Base-by-base conservation (phyloP, 352 stramenopile genomes). In the Globisporangium heterothallicum region DNA sequence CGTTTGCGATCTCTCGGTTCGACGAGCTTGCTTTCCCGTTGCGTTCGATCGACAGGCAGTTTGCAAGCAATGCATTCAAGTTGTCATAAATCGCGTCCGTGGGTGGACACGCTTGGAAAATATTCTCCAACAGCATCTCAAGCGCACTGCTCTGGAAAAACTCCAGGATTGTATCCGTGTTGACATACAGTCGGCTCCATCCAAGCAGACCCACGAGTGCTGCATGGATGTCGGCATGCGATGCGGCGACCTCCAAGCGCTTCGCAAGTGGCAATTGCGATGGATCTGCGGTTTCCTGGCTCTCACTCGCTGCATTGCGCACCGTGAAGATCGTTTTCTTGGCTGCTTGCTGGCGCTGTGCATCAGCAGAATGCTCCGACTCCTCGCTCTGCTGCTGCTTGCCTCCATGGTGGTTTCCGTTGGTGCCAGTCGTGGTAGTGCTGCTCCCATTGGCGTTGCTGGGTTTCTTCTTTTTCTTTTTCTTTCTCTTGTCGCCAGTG, bases 131-230 rank as follows among this genome's bases (percentile, higher is more conserved):
- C 34, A 93, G 62, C 42, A 87, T 51, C 29, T 66, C 53, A 40
- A 93, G 66, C 26, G 82, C 78, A 16, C 76, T 51, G 56, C 77
- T 78, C 51, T 89, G 69, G 63, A 93, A 88, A 53, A 91, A 84
- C 22, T 59, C 53, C 36, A 82, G 55, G 47, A 88, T 78, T n/a
- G 77, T 78, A 12, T 87, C 78, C 5, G 75, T 78, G 60, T 79
- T 62, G 18, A 78, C 40, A 53, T 72, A 83, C 34, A 90, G 35
- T 13, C 71, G 66, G 32, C 79, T 91, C 82, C 82, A 93, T 13
- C 76, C 78, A 3, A 91, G 46, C 7, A 93, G 67, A 1, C 82
- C 82, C 22, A 86, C 67, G 10, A 93, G 74, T 26, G 79, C 82
- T 9, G 78, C 77, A 42, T 91, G 79, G 30, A 83, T 64, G 58